Evolutionary conservation across 2,329 filamentous ascomycete genomes (phyloP), one percentile per base, ranked within the genome.

Genomic region (Cytospora chrysosperma): DNA sequence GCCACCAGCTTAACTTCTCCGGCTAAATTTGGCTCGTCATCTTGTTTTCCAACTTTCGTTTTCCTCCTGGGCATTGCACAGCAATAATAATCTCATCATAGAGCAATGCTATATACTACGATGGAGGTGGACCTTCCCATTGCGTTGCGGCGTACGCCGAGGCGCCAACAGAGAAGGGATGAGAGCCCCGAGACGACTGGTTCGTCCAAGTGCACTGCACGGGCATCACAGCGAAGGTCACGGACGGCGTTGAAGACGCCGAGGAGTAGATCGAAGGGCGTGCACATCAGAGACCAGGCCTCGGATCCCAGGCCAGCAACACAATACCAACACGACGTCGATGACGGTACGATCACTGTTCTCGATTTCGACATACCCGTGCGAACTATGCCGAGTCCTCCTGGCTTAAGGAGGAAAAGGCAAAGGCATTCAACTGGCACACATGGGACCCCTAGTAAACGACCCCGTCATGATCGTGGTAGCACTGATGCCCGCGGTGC

Each of bases 391-490:
- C 24, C 58, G 3, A 30, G 21, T 19, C 54, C 59, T 27, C 32
- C 21, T 12, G 32, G 24, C 24, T 6, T 26, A 40, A 65, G 61
- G 54, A 65, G 57, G 30, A 65, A 65, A 50, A 65, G 64, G 49
- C 49, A 50, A 7, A 9, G 47, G 15, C 43, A 56, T 1, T 24
- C 40, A 10, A 51, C 37, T 6, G 43, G n/a, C 13, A 24, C 15
- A 1, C 19, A 26, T 13, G 19, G 32, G 30, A 28, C 64, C 28
- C 54, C 50, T 26, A 50, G 47, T 28, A 56, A 43, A 21, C 27
- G 12, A 27, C 53, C 51, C 21, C 28, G 43, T 4, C 43, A 63
- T 15, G 28, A 34, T 19, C 51, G 19, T 26, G n/a, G 6, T 28
- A 15, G 13, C 49, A 27, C 6, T 1, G 17, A 24, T 8, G 19